Evolutionary conservation across 1,284 basidiomycete species (phyloP).

Genomic region (Pascua sp.): DNA sequence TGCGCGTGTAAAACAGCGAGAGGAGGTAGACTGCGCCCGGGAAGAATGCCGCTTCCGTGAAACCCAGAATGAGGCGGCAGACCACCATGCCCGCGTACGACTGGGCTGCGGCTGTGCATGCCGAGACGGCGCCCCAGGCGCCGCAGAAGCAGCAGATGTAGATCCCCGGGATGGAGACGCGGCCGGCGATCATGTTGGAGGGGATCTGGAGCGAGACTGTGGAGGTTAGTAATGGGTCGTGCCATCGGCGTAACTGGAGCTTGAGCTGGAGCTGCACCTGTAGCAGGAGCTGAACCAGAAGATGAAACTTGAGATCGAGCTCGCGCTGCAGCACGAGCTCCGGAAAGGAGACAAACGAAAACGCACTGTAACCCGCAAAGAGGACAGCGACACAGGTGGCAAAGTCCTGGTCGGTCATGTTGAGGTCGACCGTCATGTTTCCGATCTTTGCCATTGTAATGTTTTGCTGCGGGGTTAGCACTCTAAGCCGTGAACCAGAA

Average conservation of each 20-base stretch:
- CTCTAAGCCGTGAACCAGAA: no score
- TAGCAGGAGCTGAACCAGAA: no score
- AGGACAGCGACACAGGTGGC: constrained; percentile 36
- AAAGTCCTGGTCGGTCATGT: constrained; percentile 24
- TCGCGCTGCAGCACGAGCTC: no score
- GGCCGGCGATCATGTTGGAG: constrained; percentile 37
- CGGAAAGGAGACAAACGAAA: constrained; percentile 10
- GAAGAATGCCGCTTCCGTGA: constrained; percentile 42
- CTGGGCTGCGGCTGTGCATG: constrained; percentile 32
- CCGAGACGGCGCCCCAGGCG: constrained; percentile 41
- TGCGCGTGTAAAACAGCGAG: constrained; percentile 41
- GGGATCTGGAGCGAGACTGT: constrained; percentile 40
- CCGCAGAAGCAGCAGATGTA: constrained; percentile 30
- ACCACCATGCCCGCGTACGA: constrained; percentile 25
- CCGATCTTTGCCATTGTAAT: constrained; percentile 22
- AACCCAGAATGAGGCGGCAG: constrained; percentile 28
- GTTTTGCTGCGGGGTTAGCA: constrained; percentile 1
- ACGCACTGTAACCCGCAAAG: constrained; percentile 15
- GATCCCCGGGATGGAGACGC: constrained; percentile 28
- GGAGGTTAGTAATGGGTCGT: no score
- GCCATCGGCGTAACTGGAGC: no score
- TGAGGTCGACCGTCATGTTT: constrained; percentile 17
- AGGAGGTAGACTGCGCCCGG: constrained; percentile 37
- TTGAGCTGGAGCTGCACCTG: no score
- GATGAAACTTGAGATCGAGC: no score